Evolutionary conservation across 1,284 basidiomycete species (phyloP), one percentile per base, ranked within the genome.

Genomic region (Porodaedalea pini): DNA sequence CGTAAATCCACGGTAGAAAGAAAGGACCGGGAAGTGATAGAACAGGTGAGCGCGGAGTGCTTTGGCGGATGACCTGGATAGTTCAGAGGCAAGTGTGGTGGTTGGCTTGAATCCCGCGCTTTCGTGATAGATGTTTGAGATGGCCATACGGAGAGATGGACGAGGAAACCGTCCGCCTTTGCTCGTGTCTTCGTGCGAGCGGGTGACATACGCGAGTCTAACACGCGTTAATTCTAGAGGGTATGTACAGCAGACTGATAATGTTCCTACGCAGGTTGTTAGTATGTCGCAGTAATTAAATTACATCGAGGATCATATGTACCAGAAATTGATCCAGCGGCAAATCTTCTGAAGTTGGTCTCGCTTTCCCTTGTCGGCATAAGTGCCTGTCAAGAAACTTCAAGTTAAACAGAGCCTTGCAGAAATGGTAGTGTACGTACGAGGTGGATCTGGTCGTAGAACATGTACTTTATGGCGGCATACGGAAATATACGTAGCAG

Each of bases 391-490:
- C 52, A 65, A 56, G 31, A 31, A 36, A 34, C 39, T 3, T 23
- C n/a, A 25, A 31, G 11, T 37, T 49, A 11, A 4, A 10, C 13
- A 32, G 15, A 43, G 5, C 8, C 37, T n/a, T n/a, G 27, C 29
- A 51, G 41, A 21, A 43, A 52, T 13, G 53, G 39, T 13, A 36
- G 37, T 2, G 13, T 29, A 71, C 83, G 65, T 65, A 92, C 87
- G 64, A 83, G 74, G 73, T 90, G 90, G 55, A 90, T 75, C 70
- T 90, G 86, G 72, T 98, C 95, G 70, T 99, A 99, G 2, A 92
- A 86, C 88, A 98, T 95, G 69, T 95, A 99, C 73, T 98, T 98
- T 72, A 99, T 91, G 51, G 90, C 94, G 39, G 97, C 97, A 70
- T 99, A 97, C 0, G 97, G 96, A 69, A 98, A 98, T 66, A 90